These are phyloP conservation scores for Cladosporium sp. DNA, from an alignment of 2,329 filamentous ascomycete genomes.

Conservation along the genomic window DNA sequence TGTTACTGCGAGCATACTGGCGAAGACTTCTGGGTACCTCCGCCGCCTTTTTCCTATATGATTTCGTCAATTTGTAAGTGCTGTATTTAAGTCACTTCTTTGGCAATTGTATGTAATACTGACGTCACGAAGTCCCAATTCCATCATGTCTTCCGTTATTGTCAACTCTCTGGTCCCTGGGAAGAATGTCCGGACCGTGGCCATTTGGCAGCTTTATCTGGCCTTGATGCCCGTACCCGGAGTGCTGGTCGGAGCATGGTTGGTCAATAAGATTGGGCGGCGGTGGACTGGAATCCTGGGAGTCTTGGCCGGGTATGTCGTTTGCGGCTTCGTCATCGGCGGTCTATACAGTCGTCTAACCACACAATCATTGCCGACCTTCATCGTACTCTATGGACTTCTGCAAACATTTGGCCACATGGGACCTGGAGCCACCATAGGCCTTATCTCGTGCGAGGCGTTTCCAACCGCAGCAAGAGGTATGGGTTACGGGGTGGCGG, in stretches of 20 bases:
- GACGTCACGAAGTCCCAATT: conserved; percentile 28
- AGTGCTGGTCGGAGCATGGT: conserved; percentile 46
- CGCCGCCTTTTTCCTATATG: conserved; percentile 54
- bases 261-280: conserved; percentile 47
- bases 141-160: conserved; percentile 43
- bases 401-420: conserved; percentile 49
- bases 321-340: conserved; percentile 52
- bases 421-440: conserved; percentile 50
- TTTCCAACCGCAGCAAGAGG: conserved; percentile 52
- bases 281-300: conserved; percentile 51
- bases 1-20: conserved; percentile 46
- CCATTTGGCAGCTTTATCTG: conserved; percentile 48
- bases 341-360: conserved; percentile 46
- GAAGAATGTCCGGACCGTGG: conserved; percentile 40
- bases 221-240: conserved; percentile 45
- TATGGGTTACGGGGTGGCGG: conserved; percentile 49
- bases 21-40: conserved; percentile 48
- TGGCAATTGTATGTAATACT: conserved; percentile 34
- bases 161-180: conserved; percentile 35
- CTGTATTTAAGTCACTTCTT: conserved; percentile 19
- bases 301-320: conserved; percentile 44
- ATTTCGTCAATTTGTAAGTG: conserved; percentile 41
- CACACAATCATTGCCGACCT: conserved; percentile 43
- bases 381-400: conserved; percentile 51
- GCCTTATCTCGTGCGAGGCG: conserved; percentile 48